Conservation (phyloP, 148 eudicot species). For the Silene conica region DNA sequence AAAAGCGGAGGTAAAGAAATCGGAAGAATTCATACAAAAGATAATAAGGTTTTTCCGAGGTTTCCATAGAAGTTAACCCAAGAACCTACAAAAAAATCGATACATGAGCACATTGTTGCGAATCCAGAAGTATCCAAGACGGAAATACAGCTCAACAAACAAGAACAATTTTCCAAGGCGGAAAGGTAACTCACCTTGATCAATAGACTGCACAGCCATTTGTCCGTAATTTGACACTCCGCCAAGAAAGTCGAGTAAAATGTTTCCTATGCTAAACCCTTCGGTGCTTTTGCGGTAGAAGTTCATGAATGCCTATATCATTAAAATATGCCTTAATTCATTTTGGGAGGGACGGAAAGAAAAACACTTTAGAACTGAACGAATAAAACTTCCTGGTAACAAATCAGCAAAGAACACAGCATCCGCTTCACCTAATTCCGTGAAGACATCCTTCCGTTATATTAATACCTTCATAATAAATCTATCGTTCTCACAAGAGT, state of each 20-base stretch:
- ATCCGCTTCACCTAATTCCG: too few species aligned
- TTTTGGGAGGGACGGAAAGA: too few species aligned
- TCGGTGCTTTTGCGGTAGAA: constrained; percentile 73
- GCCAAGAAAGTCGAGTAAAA: constrained; percentile 70
- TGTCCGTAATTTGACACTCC: constrained; percentile 68
- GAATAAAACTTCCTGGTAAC: not conserved
- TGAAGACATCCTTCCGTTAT: too few species aligned
- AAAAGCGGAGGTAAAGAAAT: not conserved
- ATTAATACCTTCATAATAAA: too few species aligned
- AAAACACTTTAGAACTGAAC: too few species aligned
- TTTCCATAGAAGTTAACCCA: constrained; percentile 94
- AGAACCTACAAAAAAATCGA: constrained; percentile 38
- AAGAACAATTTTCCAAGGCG: constrained; percentile 3
- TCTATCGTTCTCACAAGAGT: too few species aligned
- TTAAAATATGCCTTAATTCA: not conserved
- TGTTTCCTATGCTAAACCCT: constrained; percentile 87
- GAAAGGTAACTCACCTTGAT: constrained; percentile 48
- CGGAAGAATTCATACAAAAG: constrained; percentile 46
- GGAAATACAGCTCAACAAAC: not conserved
- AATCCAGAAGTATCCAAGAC: not conserved
- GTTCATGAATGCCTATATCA: constrained; percentile 65
- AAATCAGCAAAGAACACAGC: too few species aligned
- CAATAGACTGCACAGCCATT: constrained; percentile 79
- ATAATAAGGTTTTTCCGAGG: constrained; percentile 75
- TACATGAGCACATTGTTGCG: not conserved